Percentiles rank a stretch among this genome's conserved stretches.
Conservation (phyloP, 1,284 basidiomycete genomes). For the Boletus albobrunnescens region DNA sequence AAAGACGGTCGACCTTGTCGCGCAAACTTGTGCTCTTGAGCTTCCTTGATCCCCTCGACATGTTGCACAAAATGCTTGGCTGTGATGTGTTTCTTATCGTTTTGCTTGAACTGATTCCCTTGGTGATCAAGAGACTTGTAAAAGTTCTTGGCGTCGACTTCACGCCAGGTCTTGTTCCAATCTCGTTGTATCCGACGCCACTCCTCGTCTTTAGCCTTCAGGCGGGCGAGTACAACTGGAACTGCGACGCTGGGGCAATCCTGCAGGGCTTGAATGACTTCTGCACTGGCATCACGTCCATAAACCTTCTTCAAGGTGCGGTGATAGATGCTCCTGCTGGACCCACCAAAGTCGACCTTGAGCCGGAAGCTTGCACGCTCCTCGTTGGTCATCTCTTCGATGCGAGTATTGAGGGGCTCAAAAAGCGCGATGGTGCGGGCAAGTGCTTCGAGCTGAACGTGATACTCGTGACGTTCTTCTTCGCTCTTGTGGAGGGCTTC, state of each 20-base stretch:
- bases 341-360: constrained; percentile 85
- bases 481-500: constrained; percentile 95
- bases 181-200: constrained; percentile 94
- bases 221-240: constrained; percentile 85
- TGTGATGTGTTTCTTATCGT: constrained; percentile 95
- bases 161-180: constrained; percentile 97
- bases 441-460: constrained; percentile 93
- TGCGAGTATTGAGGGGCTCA: constrained; percentile 84
- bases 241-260: constrained; percentile 89
- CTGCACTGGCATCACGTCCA: constrained; percentile 75
- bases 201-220: constrained; percentile 96
- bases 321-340: constrained; percentile 87
- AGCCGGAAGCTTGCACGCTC: constrained; percentile 84
- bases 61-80: constrained; percentile 87
- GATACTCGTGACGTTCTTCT: constrained; percentile 98
- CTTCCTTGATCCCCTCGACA: constrained; percentile 76
- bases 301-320: constrained; percentile 95
- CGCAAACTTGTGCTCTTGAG: constrained; percentile 57
- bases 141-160: constrained; percentile 95
- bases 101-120: constrained; percentile 89
- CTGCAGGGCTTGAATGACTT: constrained; percentile 89
- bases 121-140: constrained; percentile 97
- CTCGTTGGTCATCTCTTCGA: constrained; percentile 87
- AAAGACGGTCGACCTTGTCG: constrained; percentile 37
- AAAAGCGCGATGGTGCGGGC: constrained; percentile 88